Evolutionary conservation across 306 rosid species (phyloP).

Genomic region (Senna siamea): DNA sequence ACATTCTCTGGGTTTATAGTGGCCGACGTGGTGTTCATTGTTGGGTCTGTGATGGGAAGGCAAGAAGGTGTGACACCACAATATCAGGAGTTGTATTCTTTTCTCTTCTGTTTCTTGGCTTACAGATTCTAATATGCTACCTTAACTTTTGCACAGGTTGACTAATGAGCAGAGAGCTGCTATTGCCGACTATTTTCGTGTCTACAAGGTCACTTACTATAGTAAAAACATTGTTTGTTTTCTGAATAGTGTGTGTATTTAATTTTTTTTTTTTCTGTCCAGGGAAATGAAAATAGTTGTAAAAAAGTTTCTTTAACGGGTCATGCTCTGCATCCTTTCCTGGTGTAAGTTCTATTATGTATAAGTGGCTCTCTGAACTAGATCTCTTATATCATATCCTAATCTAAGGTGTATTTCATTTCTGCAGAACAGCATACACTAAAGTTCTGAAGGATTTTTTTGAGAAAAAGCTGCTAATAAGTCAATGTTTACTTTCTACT

Average conservation of each 20-base stretch:
- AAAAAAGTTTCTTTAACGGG: slow-evolving; percentile 79
- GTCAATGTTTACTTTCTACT: slow-evolving; percentile 71
- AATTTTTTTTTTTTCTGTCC: slow-evolving; percentile 40
- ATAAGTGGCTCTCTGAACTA: slow-evolving; percentile 32
- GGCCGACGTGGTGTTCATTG: slow-evolving; percentile 97
- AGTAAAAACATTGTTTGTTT: slow-evolving; percentile 16
- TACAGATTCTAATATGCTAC: slow-evolving; percentile 24
- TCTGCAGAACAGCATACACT: slow-evolving; percentile 75
- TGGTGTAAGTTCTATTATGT: slow-evolving; percentile 60
- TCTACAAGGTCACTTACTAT: slow-evolving; percentile 66
- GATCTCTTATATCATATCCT: slow-evolving; percentile 38
- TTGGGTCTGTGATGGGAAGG: slow-evolving; percentile 94
- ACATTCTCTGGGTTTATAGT: slow-evolving; percentile 92
- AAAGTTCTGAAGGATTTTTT: slow-evolving; percentile 74
- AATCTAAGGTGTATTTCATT: slow-evolving; percentile 37
- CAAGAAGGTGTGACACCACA: slow-evolving; percentile 66
- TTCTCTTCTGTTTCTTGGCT: slow-evolving; percentile 18
- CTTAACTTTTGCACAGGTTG: slow-evolving; percentile 56
- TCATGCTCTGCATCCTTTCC: slow-evolving; percentile 74
- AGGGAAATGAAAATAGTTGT: slow-evolving; percentile 90
- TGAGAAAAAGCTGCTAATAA: slow-evolving; percentile 66
- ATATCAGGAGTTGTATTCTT: slow-evolving; percentile 3
- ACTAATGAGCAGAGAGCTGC: slow-evolving; percentile 87
- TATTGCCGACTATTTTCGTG: slow-evolving; percentile 82
- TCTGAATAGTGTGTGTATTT: slow-evolving; percentile 16